Evolutionary conservation across 202 grass and related monocot species (phyloP).

Genomic region (Eragrostis tef): DNA sequence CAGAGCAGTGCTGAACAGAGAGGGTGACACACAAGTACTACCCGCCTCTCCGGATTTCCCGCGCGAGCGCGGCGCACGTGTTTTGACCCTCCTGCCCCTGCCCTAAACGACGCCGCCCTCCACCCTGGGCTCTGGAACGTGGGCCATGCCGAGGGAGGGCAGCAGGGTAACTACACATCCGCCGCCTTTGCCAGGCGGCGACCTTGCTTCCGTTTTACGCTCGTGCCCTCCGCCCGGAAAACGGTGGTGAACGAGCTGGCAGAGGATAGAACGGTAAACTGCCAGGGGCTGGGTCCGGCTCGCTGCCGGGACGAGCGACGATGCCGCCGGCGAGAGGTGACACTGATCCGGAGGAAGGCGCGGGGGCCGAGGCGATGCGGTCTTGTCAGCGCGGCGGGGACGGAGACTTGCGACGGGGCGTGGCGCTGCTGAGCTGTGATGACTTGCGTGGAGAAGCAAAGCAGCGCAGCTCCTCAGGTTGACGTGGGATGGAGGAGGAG

Average conservation of each 20-base stretch:
- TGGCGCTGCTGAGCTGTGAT: slow-evolving; percentile 14
- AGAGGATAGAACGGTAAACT: not conserved
- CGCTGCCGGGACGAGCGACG: not conserved
- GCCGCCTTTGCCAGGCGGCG: slow-evolving; percentile 35
- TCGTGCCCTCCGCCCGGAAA: slow-evolving; percentile 21
- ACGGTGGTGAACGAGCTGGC: slow-evolving; percentile 1
- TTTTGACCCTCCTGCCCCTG: slow-evolving; percentile 42
- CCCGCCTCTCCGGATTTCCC: slow-evolving; percentile 51
- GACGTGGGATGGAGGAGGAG: slow-evolving; percentile 41
- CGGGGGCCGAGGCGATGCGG: slow-evolving; percentile 14
- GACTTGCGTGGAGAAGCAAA: slow-evolving; percentile 39
- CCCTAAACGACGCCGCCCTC: not conserved
- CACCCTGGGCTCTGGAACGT: not conserved
- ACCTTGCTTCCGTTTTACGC: slow-evolving; percentile 25
- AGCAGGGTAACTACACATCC: slow-evolving; percentile 35
- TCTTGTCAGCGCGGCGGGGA: slow-evolving; percentile 26
- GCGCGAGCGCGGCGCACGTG: slow-evolving; percentile 54
- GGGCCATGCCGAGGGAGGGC: not conserved
- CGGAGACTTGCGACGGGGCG: slow-evolving; percentile 24
- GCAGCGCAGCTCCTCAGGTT: slow-evolving; percentile 45
- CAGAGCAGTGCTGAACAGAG: slow-evolving; percentile 14
- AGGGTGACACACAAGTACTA: slow-evolving; percentile 29
- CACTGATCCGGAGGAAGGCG: slow-evolving; percentile 2
- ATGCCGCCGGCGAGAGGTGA: slow-evolving; percentile 2
- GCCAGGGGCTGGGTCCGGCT: not conserved